Evolutionary conservation across 2,329 filamentous ascomycete species (phyloP).

Genomic region (Trichoderma endophyticum): DNA sequence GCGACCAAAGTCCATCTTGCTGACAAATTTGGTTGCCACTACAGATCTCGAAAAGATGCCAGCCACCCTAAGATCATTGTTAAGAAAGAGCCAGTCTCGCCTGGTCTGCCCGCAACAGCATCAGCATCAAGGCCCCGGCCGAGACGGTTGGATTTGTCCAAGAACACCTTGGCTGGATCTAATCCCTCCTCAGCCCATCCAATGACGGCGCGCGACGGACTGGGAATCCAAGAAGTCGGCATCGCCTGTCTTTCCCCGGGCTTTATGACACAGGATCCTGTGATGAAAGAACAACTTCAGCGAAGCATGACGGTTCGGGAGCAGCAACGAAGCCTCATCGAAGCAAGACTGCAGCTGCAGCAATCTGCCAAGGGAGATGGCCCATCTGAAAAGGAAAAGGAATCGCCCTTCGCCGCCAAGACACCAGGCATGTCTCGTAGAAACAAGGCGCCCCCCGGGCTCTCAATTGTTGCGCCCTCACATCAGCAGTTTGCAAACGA

Average conservation of each 20-base stretch:
- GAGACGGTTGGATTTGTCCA: constrained; percentile 73
- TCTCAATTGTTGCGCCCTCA: constrained; percentile 93
- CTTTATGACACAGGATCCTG: constrained; percentile 93
- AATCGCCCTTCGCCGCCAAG: constrained; percentile 57
- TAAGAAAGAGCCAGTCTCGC: constrained; percentile 93
- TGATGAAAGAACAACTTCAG: constrained; percentile 93
- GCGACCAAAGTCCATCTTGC: constrained; percentile 1
- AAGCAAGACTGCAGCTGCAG: constrained; percentile 76
- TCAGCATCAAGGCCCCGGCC: constrained; percentile 53
- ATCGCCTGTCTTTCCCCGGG: constrained; percentile 92
- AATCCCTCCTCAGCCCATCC: constrained; percentile 64
- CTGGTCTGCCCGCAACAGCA: constrained; percentile 60
- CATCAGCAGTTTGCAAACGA: constrained; percentile 91
- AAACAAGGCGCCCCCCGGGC: constrained; percentile 79
- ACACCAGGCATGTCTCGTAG: constrained; percentile 71
- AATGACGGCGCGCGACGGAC: constrained; percentile 72
- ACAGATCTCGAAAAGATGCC: constrained; percentile 49
- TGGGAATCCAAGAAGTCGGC: constrained; percentile 88
- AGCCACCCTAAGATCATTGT: constrained; percentile 78
- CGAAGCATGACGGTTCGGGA: constrained; percentile 90
- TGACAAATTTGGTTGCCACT: constrained; percentile 18
- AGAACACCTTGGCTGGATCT: constrained; percentile 51
- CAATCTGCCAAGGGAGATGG: constrained; percentile 74
- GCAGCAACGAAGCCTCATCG: constrained; percentile 92
- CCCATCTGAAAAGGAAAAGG: constrained; percentile 54